phyloP scores from a whole-genome alignment of 2,329 filamentous ascomycete genomes.

The Eutypella sp. region DNA sequence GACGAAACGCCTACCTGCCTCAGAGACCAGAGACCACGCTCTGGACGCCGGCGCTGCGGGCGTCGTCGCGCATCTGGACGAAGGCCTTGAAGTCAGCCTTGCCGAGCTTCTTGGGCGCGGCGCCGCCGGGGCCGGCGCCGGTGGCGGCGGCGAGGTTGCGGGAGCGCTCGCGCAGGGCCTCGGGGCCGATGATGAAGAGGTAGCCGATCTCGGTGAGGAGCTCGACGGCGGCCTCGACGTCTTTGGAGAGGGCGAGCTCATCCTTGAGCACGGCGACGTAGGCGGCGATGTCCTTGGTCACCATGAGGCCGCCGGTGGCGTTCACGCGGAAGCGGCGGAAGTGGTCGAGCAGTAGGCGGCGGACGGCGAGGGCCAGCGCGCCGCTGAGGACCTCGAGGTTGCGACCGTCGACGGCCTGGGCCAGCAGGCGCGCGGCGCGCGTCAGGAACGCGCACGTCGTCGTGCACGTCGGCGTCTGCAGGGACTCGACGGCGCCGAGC shows the following conservation, averaged over 20 bases:
- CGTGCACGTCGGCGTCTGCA: conserved; percentile 83
- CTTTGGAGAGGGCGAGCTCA: conserved; percentile 66
- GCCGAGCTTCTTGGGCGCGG: conserved; percentile 46
- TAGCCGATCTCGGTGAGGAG: conserved; percentile 90
- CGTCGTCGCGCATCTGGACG: conserved; percentile 81
- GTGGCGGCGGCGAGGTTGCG: conserved; percentile 48
- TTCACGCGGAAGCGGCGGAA: conserved; percentile 93
- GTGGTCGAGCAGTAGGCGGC: conserved; percentile 79
- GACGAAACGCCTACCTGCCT: too few species aligned
- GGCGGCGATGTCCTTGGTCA: conserved; percentile 91
- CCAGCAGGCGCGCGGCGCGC: conserved; percentile 57
- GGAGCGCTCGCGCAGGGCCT: conserved; percentile 68
- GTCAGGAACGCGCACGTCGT: conserved; percentile 76
- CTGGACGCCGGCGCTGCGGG: conserved; percentile 74
- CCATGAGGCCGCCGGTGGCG: conserved; percentile 87
- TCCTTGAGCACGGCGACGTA: conserved; percentile 82
- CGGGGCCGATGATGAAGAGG: conserved; percentile 86
- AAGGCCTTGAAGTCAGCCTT: conserved; percentile 77
- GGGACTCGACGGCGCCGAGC: conserved; percentile 59
- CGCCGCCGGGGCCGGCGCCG: conserved; percentile 27
- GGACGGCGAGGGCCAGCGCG: conserved; percentile 76
- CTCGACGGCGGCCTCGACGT: conserved; percentile 68
- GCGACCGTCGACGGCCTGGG: conserved; percentile 70
- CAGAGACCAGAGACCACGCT: conserved; percentile 66
- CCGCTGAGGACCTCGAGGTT: conserved; percentile 79